Evolutionary conservation across 306 rosid genomes (phyloP).

Genomic region (Crataegus laevigata): DNA sequence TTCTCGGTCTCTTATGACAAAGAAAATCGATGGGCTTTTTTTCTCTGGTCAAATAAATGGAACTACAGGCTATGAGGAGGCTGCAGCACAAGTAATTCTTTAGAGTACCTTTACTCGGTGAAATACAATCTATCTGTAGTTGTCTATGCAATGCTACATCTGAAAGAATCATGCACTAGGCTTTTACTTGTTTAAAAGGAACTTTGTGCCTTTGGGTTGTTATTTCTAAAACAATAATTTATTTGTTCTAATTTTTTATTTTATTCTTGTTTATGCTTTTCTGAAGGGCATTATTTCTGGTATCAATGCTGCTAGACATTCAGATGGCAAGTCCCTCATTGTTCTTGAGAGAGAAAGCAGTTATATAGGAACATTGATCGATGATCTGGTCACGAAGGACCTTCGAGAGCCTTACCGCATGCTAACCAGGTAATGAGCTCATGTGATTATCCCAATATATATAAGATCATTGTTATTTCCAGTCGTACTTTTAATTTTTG

Average conservation of each 20-base stretch:
- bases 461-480: neutral
- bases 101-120: slow-evolving; percentile 4
- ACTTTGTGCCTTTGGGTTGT: slow-evolving; percentile 6
- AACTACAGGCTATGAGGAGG: slow-evolving; percentile 98
- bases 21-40: slow-evolving; percentile 85
- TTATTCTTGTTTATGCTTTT: neutral
- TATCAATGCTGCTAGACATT: slow-evolving; percentile 84
- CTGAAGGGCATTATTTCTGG: slow-evolving; percentile 86
- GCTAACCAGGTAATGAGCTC: slow-evolving; percentile 44
- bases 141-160: neutral
- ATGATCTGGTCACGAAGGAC: slow-evolving; percentile 62
- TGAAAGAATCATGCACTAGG: neutral
- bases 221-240: neutral
- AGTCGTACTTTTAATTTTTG: neutral
- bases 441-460: neutral
- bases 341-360: slow-evolving; percentile 98
- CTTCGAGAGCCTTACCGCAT: slow-evolving; percentile 64
- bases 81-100: slow-evolving; percentile 81
- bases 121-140: neutral
- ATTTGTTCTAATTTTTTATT: too few species aligned
- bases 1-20: slow-evolving; percentile 85
- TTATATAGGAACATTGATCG: slow-evolving; percentile 79
- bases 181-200: neutral
- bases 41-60: slow-evolving; percentile 99
- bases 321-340: slow-evolving; percentile 72